Evolutionary conservation across 31 red algal genomes (phyloP), one percentile per base, ranked within the genome.

Genomic region (Odonthalia washingtoniensis): DNA sequence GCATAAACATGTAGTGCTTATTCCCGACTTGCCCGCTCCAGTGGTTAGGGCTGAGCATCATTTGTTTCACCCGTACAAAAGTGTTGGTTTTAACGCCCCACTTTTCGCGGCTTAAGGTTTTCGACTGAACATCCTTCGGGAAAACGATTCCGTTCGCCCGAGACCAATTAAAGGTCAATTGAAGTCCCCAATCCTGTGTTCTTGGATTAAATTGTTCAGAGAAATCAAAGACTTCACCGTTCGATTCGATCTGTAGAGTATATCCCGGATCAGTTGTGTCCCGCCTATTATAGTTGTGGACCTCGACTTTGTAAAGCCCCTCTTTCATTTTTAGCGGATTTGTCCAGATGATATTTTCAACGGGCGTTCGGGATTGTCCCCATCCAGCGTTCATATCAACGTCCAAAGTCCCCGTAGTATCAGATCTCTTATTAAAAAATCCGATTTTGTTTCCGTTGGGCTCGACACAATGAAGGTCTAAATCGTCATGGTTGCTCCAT

Each of bases 1-100:
- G 64, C 64, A 67, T 67, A 67, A 67, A 67, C 30, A 67, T 33
- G 64, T 67, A 67, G 64, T 67, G 64, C 64, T 30, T 35, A 35
- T 67, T 67, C 30, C 64, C 64, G 33, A 35, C 64, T 30, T 67
- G 30, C 30, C 33, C 64, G 64, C 64, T 35, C 64, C 64, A 67
- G 33, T 67, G 64, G 64, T 67, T 67, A 30, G 64, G 64, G 64
- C 30, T 33, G 30, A 67, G 27, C 64, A 67, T 67, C 5, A 67
- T 14, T 35, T 30, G 27, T 30, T 67, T 35, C 2, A 67, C 33
- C 64, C 30, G 64, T 5, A 35, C 33, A 4, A 33, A 30, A 5
- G 64, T 33, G 30, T 35, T 35, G 27, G 64, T 67, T 30, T 33
- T 35, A 67, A 67, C 64, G 6, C 64, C 64, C 64, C 64, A 67